Percentiles rank a stretch among this genome's conserved stretches.
Conservation (phyloP, 345 rosid genomes). For the Eutrema japonicum region DNA sequence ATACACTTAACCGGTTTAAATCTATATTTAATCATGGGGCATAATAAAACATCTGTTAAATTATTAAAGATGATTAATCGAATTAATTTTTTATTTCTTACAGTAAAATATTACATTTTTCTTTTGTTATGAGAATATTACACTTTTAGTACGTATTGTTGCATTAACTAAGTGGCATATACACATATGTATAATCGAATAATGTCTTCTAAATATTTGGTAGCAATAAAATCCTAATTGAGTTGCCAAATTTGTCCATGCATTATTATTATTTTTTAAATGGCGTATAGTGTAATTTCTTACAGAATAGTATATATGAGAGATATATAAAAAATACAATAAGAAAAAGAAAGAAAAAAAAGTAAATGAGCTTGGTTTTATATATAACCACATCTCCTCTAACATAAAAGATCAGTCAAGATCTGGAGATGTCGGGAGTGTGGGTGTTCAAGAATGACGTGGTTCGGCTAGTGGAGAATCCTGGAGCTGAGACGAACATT, state of each 20-base stretch:
- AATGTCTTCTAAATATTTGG: background rate
- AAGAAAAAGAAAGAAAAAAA: background rate
- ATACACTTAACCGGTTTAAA: background rate
- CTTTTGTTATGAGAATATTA: background rate
- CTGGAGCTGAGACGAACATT: conserved; percentile 50
- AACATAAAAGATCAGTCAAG: background rate
- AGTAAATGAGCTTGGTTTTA: background rate
- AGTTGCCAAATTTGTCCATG: background rate
- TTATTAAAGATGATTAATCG: background rate
- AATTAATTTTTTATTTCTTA: background rate
- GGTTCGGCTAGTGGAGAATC: conserved; percentile 66
- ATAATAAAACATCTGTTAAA: background rate
- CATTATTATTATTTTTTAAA: too few relatives aligned
- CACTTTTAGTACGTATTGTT: background rate
- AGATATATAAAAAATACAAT: background rate
- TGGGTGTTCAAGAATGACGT: conserved; percentile 83
- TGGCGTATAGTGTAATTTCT: background rate
- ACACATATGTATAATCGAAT: background rate
- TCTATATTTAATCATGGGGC: too few relatives aligned
- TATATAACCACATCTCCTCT: conserved; percentile 19
- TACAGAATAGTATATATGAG: background rate
- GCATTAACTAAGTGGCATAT: background rate
- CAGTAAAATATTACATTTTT: too few relatives aligned
- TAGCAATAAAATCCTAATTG: background rate
- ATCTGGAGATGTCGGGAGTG: conserved; percentile 67